Evolutionary conservation across 306 rosid genomes (phyloP).

Genomic region (Trifolium dubium): DNA sequence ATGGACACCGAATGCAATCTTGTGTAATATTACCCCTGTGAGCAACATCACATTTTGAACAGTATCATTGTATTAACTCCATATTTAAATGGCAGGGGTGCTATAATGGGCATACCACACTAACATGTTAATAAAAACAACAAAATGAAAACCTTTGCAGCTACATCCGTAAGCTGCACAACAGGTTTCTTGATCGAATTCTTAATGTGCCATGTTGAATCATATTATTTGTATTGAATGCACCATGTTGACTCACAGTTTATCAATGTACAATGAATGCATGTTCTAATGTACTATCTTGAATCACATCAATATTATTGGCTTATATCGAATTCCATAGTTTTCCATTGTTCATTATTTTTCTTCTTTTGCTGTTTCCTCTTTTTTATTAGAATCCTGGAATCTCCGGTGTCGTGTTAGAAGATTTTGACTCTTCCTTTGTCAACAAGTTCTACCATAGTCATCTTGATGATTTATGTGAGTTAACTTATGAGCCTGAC

Average conservation of each 20-base stretch:
- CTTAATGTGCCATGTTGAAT: constrained; percentile 17
- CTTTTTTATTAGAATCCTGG: constrained; percentile 54
- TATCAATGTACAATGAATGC: constrained; percentile 7
- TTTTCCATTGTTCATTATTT: constrained; percentile 23
- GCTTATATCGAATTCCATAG: constrained; percentile 28
- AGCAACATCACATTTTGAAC: constrained; percentile 16
- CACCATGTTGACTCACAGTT: constrained; percentile 7
- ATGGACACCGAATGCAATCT: neutral
- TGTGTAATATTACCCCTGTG: constrained; percentile 13
- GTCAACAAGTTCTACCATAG: constrained; percentile 84
- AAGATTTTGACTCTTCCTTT: constrained; percentile 81
- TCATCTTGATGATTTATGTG: constrained; percentile 82
- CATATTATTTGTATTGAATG: constrained; percentile 18
- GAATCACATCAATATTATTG: constrained; percentile 30
- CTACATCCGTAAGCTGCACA: neutral
- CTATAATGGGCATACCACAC: constrained; percentile 7
- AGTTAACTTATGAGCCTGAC: constrained; percentile 43
- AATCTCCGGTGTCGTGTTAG: constrained; percentile 72
- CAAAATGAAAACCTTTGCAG: neutral
- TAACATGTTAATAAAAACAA: neutral
- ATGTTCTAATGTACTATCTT: constrained; percentile 14
- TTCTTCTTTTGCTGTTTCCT: constrained; percentile 1
- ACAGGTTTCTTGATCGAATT: constrained; percentile 6
- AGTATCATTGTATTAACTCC: constrained; percentile 9
- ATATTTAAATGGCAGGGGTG: constrained; percentile 30